Percentiles rank a stretch among this genome's conserved stretches.
phyloP scores from a whole-genome alignment of 1,284 basidiomycete species.

The Moniliophthora roreri region DNA sequence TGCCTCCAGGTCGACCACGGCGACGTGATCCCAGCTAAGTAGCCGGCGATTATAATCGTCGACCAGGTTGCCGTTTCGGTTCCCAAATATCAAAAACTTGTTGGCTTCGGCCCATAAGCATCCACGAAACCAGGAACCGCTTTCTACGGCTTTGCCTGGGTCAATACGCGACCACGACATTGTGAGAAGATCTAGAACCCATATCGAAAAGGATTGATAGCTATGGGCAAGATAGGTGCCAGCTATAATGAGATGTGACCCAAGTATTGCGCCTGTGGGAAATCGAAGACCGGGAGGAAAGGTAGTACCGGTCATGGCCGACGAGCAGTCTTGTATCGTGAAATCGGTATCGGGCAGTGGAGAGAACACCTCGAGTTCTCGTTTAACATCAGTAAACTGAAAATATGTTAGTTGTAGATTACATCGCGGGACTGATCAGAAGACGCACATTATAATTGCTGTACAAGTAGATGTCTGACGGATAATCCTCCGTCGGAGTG shows the following conservation, averaged over 20 bases:
- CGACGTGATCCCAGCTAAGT: conserved; percentile 89
- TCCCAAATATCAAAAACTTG: conserved; percentile 87
- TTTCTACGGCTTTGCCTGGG: conserved; percentile 73
- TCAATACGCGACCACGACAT: conserved; percentile 88
- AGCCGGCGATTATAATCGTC: conserved; percentile 90
- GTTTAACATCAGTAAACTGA: conserved; percentile 91
- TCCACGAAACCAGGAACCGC: conserved; percentile 88
- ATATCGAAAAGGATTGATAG: conserved; percentile 88
- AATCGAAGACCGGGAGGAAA: conserved; percentile 93
- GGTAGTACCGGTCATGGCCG: conserved; percentile 68
- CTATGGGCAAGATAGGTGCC: conserved; percentile 90
- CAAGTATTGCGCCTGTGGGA: conserved; percentile 88
- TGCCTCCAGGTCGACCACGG: conserved; percentile 88
- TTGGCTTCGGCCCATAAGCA: conserved; percentile 80
- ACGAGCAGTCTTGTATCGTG: conserved; percentile 72
- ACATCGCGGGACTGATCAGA: conserved; percentile 9
- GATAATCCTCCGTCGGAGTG: conserved; percentile 67
- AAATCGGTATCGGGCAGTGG: conserved; percentile 74
- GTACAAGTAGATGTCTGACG: conserved; percentile 79
- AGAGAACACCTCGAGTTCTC: conserved; percentile 86
- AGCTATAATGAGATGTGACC: conserved; percentile 84
- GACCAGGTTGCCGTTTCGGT: conserved; percentile 82
- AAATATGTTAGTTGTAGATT: conserved; percentile 8
- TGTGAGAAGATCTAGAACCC: conserved; percentile 79
- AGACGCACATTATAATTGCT: conserved; percentile 84